Base-by-base conservation (phyloP, 192 early-diverging fungal species). In the Podila verticillata region DNA sequence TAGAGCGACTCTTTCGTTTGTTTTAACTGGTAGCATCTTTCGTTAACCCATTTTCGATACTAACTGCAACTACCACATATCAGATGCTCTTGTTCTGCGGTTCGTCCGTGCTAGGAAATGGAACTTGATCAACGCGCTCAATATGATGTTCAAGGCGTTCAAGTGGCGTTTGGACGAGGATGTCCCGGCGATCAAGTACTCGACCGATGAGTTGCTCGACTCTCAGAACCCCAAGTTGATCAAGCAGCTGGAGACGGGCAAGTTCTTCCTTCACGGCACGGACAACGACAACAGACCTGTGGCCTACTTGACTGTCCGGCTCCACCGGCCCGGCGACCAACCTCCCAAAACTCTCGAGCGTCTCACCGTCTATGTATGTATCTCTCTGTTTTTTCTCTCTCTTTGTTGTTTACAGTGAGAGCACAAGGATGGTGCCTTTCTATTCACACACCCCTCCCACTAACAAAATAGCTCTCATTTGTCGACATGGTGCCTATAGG, bases 61-160 rank as follows among this genome's bases (percentile, higher is more conserved):
- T 6, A 6, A 34, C 32, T 5, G 32, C 32, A 34, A 34, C 22
- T 3, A 22, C 49, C 49, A 51, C 15, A 57, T 26, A 3, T 44
- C 17, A 88, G 95, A 96, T 78, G 73, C 89, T 0, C 75, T 95
- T 22, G 51, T 93, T 57, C 84, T 96, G 39, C 90, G 96, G 6
- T 97, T 95, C 82, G 72, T 98, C 65, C 87, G 96, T 19, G 96
- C 96, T n/a, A 88, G 96, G 61, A 97, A 97, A 68, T 98, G 95
- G 95, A 86, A 96, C 62, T 85, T 94, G 5, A 82, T 88, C 32
- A 90, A 90, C 58, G 94, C 93, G 0, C 72, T 93, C 15, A 71
- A 59, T 3, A 96, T 96, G 96, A 48, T 93, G n/a, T 62, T 92
- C 29, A 81, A 86, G 22, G 86, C 91, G 7, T 77, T 97, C 70